These are phyloP conservation scores for Ceratobasidium sp. DNA, from an alignment of 1,284 basidiomycete genomes.

Conservation along the genomic window DNA sequence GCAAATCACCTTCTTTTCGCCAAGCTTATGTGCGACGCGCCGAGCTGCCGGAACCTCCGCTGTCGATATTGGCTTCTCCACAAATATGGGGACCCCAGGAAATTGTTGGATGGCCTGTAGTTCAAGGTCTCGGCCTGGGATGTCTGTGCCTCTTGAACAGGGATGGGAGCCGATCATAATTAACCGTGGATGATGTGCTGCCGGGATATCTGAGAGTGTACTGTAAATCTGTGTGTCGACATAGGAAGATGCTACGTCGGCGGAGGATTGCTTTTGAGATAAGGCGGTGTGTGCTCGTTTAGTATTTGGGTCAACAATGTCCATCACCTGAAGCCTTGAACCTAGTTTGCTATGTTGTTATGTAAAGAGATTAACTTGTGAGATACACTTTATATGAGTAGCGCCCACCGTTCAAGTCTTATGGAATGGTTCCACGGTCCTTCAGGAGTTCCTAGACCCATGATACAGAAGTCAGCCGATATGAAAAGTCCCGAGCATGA, in stretches of 20 bases:
- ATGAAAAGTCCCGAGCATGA: not conserved
- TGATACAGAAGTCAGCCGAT: not conserved
- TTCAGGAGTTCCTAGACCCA: slow-evolving; percentile 76
- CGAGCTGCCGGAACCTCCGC: slow-evolving; percentile 69
- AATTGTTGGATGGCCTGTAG: slow-evolving; percentile 89
- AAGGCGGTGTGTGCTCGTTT: slow-evolving; percentile 88
- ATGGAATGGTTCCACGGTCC: slow-evolving; percentile 96
- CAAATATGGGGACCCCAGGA: slow-evolving; percentile 89
- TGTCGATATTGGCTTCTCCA: slow-evolving; percentile 95
- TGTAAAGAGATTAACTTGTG: slow-evolving; percentile 42
- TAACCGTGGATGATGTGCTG: slow-evolving; percentile 65
- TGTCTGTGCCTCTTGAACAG: slow-evolving; percentile 87
- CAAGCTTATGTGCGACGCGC: slow-evolving; percentile 68
- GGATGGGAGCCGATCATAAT: slow-evolving; percentile 94
- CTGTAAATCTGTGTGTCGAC: slow-evolving; percentile 89
- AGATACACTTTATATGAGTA: not conserved
- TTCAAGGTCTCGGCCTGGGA: slow-evolving; percentile 89
- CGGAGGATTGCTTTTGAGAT: slow-evolving; percentile 90
- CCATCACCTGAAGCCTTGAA: slow-evolving; percentile 93
- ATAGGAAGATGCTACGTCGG: slow-evolving; percentile 92
- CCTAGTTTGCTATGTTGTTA: slow-evolving; percentile 83
- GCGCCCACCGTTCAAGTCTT: slow-evolving; percentile 86
- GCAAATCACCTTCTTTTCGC: slow-evolving; percentile 77
- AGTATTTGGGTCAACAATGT: slow-evolving; percentile 92
- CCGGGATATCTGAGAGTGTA: slow-evolving; percentile 85